Conservation (phyloP, 176 grass and related monocot genomes). For the Carex littledalei region DNA sequence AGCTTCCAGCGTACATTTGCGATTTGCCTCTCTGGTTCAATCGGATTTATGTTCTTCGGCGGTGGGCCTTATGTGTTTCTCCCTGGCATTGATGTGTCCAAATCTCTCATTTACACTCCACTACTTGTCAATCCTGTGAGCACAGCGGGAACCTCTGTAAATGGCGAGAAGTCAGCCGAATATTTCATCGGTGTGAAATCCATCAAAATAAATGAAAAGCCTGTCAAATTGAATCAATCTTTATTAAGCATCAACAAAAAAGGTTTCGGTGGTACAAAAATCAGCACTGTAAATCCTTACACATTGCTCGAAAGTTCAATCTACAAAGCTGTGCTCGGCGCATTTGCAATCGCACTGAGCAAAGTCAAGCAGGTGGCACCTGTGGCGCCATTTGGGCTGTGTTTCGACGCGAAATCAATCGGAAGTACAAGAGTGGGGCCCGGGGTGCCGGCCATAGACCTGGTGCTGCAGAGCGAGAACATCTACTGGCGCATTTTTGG, state of each 20-base stretch:
- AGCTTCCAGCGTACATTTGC: conserved; percentile 59
- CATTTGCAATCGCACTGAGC: conserved; percentile 34
- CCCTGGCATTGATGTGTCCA: conserved; percentile 29
- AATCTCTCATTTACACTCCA: conserved; percentile 54
- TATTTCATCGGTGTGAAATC: conserved; percentile 65
- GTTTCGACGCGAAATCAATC: conserved; percentile 47
- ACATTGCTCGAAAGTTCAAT: conserved; percentile 58
- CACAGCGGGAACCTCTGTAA: conserved; percentile 45
- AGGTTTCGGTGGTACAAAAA: conserved; percentile 56
- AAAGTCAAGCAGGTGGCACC: conserved; percentile 28
- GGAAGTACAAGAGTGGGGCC: conserved; percentile 47
- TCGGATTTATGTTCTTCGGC: conserved; percentile 49
- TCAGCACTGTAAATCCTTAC: conserved; percentile 61
- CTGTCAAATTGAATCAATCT: conserved; percentile 43
- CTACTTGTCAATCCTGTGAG: conserved; percentile 66
- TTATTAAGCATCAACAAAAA: conserved; percentile 49
- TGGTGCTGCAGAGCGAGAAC: conserved; percentile 41
- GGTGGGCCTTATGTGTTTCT: conserved; percentile 53
- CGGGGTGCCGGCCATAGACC: conserved; percentile 49
- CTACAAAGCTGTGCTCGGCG: conserved; percentile 41
- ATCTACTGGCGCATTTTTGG: conserved; percentile 54
- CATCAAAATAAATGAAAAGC: conserved; percentile 49
- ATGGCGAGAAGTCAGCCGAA: conserved; percentile 52
- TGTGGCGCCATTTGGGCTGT: conserved; percentile 51
- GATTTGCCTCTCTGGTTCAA: conserved; percentile 27